Evolutionary conservation across 2,329 filamentous ascomycete species (phyloP).

Genomic region (Claviceps cyperi): DNA sequence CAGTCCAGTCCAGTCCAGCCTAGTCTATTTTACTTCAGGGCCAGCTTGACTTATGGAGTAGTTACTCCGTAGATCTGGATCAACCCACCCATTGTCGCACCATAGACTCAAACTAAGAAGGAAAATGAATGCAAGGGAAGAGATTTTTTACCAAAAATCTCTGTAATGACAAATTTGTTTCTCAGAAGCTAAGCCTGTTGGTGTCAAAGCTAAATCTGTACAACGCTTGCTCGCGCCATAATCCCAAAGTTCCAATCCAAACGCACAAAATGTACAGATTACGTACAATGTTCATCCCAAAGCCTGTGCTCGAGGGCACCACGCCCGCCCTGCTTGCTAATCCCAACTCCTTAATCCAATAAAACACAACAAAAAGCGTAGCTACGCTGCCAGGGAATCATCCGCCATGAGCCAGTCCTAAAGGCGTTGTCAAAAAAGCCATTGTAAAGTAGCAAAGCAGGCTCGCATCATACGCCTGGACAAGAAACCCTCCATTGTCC

Average conservation of each 20-base stretch:
- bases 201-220: not conserved
- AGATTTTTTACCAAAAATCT: too few species aligned
- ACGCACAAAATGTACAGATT: not conserved
- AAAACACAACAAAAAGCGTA: not conserved
- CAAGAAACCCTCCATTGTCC: not conserved
- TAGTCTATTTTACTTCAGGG: too few species aligned
- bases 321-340: conserved; percentile 1
- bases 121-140: too few species aligned
- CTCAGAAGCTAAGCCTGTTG: too few species aligned
- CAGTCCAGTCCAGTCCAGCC: too few species aligned
- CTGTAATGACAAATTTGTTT: too few species aligned
- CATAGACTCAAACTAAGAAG: too few species aligned
- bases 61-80: too few species aligned
- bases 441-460: not conserved
- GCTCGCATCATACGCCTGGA: not conserved
- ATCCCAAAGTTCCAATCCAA: conserved; percentile 1
- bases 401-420: not conserved
- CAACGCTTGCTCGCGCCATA: too few species aligned
- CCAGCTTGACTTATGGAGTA: too few species aligned
- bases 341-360: conserved; percentile 4
- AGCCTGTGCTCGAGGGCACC: not conserved
- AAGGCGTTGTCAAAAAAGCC: not conserved
- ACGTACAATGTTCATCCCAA: not conserved
- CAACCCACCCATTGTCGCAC: too few species aligned
- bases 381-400: not conserved